Conservation (phyloP, 2,329 filamentous ascomycete genomes). For the Cytospora leucostoma region DNA sequence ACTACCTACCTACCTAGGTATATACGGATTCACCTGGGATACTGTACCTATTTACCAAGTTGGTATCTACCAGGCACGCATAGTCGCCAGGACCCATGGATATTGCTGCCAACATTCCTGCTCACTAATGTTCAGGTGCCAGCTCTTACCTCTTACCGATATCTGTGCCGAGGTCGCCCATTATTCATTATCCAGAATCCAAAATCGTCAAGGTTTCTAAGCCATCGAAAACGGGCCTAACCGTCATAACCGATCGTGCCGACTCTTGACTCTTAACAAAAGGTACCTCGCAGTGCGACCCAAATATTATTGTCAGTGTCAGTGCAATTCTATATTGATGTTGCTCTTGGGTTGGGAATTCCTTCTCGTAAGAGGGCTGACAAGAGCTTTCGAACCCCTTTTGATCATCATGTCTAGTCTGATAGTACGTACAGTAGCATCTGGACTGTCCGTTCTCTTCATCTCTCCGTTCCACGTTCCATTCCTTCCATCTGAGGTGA, state of each 20-base stretch:
- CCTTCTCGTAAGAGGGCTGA: too few relatives aligned
- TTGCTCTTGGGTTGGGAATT: neutral
- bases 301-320: neutral
- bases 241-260: conserved; percentile 2
- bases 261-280: neutral
- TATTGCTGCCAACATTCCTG: neutral
- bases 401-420: too few relatives aligned
- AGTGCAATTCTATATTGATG: too few relatives aligned
- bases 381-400: too few relatives aligned
- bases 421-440: too few relatives aligned
- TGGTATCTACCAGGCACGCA: neutral
- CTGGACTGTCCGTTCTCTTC: neutral
- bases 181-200: too few relatives aligned
- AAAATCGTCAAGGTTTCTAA: neutral
- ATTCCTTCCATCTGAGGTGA: neutral
- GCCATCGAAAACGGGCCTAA: neutral
- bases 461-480: neutral
- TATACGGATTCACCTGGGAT: too few relatives aligned
- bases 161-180: neutral
- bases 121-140: neutral
- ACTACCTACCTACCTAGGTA: too few relatives aligned
- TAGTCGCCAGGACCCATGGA: neutral
- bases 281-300: neutral
- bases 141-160: neutral
- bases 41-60: too few relatives aligned